Conservation (phyloP, 768 basidiomycete species). For the Lactarius evosmus region DNA sequence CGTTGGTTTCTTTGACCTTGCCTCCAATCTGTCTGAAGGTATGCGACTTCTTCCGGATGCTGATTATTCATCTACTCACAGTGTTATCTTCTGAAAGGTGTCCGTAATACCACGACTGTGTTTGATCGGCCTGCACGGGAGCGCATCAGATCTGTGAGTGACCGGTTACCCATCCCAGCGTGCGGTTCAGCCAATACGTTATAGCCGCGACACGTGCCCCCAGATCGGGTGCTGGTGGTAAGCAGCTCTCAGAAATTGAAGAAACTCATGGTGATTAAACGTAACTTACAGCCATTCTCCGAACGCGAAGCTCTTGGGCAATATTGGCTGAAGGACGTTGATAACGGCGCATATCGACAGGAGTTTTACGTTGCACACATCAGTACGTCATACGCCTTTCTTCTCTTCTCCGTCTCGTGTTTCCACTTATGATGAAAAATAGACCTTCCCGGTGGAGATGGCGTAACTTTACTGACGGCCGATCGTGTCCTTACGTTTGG, state of each 20-base stretch:
- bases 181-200: constrained; percentile 16
- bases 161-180: neutral
- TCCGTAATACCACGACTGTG: constrained; percentile 97
- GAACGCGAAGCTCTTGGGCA: constrained; percentile 90
- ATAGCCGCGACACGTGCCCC: constrained; percentile 80
- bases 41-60: constrained; percentile 16
- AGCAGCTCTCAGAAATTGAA: constrained; percentile 30
- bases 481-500: constrained; percentile 78
- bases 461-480: constrained; percentile 75
- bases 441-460: constrained; percentile 80
- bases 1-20: constrained; percentile 94
- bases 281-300: constrained; percentile 67
- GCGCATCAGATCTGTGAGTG: constrained; percentile 70
- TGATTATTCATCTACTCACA: neutral
- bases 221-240: constrained; percentile 85
- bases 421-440: constrained; percentile 18
- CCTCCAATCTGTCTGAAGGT: constrained; percentile 94
- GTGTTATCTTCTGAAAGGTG: constrained; percentile 50
- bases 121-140: constrained; percentile 92
- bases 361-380: constrained; percentile 93
- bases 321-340: constrained; percentile 94
- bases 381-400: constrained; percentile 45
- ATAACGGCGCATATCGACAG: constrained; percentile 79
- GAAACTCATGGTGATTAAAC: neutral
- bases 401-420: neutral